phyloP scores from a whole-genome alignment of 768 basidiomycete species.

The Termitomyces sp. region DNA sequence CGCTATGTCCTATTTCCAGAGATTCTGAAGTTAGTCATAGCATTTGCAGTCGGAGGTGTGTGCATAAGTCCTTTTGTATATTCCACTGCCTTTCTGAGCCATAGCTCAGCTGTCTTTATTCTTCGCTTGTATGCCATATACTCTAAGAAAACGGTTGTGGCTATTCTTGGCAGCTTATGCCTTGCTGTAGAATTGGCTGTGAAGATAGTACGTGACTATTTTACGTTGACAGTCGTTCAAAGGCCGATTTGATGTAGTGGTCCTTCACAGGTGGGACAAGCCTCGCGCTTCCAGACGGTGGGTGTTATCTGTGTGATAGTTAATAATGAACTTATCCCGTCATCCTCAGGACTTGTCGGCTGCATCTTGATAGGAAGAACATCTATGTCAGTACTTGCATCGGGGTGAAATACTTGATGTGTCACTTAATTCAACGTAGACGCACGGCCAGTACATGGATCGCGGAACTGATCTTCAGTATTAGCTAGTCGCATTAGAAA shows the following conservation, averaged over 20 bases:
- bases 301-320: neutral
- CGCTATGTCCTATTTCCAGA: slow-evolving; percentile 30
- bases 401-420: neutral
- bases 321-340: neutral
- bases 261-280: slow-evolving; percentile 29
- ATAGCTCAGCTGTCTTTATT: slow-evolving; percentile 1
- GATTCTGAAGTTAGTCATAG: slow-evolving; percentile 25
- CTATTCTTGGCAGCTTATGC: slow-evolving; percentile 14
- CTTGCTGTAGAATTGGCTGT: slow-evolving; percentile 21
- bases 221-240: neutral
- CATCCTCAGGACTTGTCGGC: slow-evolving; percentile 21
- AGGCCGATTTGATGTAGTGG: neutral
- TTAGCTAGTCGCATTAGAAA: too few species aligned
- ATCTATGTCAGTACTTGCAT: too few species aligned
- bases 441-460: slow-evolving; percentile 31
- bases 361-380: too few species aligned
- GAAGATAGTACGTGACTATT: slow-evolving; percentile 24
- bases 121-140: slow-evolving; percentile 22
- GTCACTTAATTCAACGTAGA: slow-evolving; percentile 7
- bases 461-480: slow-evolving; percentile 17
- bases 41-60: slow-evolving; percentile 26
- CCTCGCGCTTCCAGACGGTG: slow-evolving; percentile 22
- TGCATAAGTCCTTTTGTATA: neutral
- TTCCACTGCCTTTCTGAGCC: neutral
- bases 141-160: slow-evolving; percentile 13